Percentiles rank a stretch among this genome's conserved stretches.
Evolutionary conservation across 306 rosid genomes (phyloP).

Genomic region (Sophora flavescens): DNA sequence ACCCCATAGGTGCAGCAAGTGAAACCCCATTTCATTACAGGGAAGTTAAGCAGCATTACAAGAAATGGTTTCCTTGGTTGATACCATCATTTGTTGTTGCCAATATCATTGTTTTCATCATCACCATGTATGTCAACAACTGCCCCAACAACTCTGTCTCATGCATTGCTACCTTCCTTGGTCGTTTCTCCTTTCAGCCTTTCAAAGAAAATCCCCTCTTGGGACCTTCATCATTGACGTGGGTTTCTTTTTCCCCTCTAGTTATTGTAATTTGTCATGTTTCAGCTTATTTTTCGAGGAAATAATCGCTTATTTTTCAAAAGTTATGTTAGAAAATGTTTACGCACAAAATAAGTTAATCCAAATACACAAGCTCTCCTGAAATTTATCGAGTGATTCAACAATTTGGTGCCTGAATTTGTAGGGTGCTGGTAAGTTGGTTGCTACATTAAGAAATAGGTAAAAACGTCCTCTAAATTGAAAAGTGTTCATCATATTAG

Average conservation of each 20-base stretch:
- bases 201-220: slow-evolving; percentile 91
- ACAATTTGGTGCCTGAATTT: too few species aligned
- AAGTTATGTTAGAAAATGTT: too few species aligned
- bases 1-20: slow-evolving; percentile 1
- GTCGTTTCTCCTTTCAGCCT: slow-evolving; percentile 92
- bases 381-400: background rate
- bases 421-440: too few species aligned
- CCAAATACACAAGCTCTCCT: background rate
- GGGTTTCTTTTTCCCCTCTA: slow-evolving; percentile 36
- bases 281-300: too few species aligned
- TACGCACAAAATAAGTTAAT: too few species aligned
- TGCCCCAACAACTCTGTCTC: slow-evolving; percentile 85
- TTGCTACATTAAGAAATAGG: too few species aligned
- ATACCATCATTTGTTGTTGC: slow-evolving; percentile 73
- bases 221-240: slow-evolving; percentile 92
- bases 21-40: slow-evolving; percentile 39
- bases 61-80: slow-evolving; percentile 83
- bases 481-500: too few species aligned
- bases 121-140: slow-evolving; percentile 90
- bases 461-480: too few species aligned
- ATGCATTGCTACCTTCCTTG: slow-evolving; percentile 75
- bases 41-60: slow-evolving; percentile 73
- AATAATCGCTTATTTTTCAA: too few species aligned
- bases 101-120: slow-evolving; percentile 59
- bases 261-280: background rate